These are phyloP conservation scores for Mrakia gelida DNA, from an alignment of 768 basidiomycete species.

Conservation along the genomic window DNA sequence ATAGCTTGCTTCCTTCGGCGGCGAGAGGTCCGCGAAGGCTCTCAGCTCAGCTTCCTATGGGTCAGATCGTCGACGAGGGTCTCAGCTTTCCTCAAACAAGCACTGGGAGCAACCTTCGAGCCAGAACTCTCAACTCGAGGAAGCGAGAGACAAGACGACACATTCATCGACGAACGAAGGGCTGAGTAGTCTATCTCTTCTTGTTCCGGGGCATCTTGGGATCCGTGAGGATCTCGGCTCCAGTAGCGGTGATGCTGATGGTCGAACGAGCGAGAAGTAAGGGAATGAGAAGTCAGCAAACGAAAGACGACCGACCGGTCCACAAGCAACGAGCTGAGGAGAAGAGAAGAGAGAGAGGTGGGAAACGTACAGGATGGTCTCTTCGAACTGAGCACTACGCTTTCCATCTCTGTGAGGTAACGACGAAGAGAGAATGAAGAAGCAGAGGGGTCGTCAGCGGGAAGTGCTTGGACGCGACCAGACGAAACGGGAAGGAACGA, in stretches of 20 bases:
- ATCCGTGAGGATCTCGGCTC: conserved; percentile 75
- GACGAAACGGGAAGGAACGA: neutral
- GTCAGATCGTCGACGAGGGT: too few species aligned
- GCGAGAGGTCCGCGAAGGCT: too few species aligned
- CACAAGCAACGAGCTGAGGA: too few species aligned
- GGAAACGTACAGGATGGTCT: conserved; percentile 70
- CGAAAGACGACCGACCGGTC: neutral
- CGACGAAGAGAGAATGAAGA: neutral
- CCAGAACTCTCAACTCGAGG: too few species aligned
- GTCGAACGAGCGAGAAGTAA: neutral
- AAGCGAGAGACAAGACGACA: too few species aligned
- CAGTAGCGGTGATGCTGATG: conserved; percentile 78
- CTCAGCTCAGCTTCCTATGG: too few species aligned
- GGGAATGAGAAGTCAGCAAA: neutral
- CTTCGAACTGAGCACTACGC: conserved; percentile 93
- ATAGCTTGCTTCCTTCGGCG: too few species aligned
- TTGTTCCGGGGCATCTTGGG: conserved; percentile 33
- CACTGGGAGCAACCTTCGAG: too few species aligned
- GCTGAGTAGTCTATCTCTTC: conserved; percentile 15
- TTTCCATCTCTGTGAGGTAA: conserved; percentile 61
- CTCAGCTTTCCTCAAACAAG: too few species aligned
- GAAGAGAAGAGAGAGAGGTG: conserved; percentile 22
- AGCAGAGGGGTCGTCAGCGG: neutral
- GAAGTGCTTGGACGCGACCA: too few species aligned
- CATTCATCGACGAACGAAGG: too few species aligned